A percentile compares a stretch with the other conserved stretches of the same genome.
Conservation (phyloP, 768 basidiomycete genomes). For the Piloderma croceum region DNA sequence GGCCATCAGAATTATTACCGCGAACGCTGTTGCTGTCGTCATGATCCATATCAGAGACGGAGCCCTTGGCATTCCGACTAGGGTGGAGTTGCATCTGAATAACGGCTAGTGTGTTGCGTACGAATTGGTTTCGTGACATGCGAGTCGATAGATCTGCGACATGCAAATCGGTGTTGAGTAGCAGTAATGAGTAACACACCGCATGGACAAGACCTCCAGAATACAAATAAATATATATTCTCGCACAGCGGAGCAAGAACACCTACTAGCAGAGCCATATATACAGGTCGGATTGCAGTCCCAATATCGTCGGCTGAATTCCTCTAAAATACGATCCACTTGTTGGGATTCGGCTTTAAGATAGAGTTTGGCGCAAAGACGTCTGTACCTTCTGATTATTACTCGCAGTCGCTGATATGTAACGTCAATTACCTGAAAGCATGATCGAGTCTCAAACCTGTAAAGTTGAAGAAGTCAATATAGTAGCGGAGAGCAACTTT, state of each 20-base stretch:
- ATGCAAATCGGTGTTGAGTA: constrained; percentile 96
- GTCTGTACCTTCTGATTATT: constrained; percentile 42
- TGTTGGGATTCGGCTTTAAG: constrained; percentile 97
- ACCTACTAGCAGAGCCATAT: constrained; percentile 83
- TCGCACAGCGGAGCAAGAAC: not conserved
- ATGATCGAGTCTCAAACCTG: constrained; percentile 71
- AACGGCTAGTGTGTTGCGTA: constrained; percentile 83
- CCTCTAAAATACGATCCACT: constrained; percentile 92
- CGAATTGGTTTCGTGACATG: constrained; percentile 91
- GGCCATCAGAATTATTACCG: constrained; percentile 51
- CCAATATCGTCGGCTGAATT: constrained; percentile 87
- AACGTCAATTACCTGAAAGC: constrained; percentile 67
- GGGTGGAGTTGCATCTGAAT: constrained; percentile 76
- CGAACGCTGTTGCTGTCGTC: constrained; percentile 64
- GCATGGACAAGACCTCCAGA: constrained; percentile 85
- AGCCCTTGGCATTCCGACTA: constrained; percentile 38
- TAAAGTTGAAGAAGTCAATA: constrained; percentile 86
- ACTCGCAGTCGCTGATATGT: not conserved
- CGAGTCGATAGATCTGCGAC: constrained; percentile 83
- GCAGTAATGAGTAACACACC: constrained; percentile 84
- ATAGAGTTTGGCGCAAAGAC: constrained; percentile 85
- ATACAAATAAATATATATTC: constrained; percentile 4
- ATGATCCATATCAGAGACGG: constrained; percentile 56
- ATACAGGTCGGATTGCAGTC: constrained; percentile 78
- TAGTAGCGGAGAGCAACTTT: constrained; percentile 72